A percentile compares a stretch with the other conserved stretches of the same genome.
These are phyloP conservation scores for Pseudogymnoascus sp. DNA, from an alignment of 2,329 filamentous ascomycete genomes.

Conservation along the genomic window DNA sequence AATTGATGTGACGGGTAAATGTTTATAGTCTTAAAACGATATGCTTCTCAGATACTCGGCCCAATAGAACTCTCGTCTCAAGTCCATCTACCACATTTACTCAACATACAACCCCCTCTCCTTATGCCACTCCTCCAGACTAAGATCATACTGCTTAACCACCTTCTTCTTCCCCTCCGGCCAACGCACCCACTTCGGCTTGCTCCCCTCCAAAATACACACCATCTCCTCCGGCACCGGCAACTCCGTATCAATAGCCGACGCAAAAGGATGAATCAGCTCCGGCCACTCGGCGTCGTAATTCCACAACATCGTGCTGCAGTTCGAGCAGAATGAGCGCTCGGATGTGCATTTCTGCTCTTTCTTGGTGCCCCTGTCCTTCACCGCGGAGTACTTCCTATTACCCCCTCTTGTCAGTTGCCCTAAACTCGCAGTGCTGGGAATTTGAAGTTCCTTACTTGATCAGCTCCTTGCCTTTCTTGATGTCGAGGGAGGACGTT, in stretches of 20 bases:
- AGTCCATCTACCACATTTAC: neutral
- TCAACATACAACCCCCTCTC: slow-evolving; percentile 26
- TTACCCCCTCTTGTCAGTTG: neutral
- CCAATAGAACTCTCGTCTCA: neutral
- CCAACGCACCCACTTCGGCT: slow-evolving; percentile 38
- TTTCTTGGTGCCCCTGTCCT: slow-evolving; percentile 33
- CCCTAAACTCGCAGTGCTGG: no score
- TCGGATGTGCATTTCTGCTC: slow-evolving; percentile 34
- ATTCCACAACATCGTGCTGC: slow-evolving; percentile 39
- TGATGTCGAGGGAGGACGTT: slow-evolving; percentile 33
- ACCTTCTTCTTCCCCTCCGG: slow-evolving; percentile 39
- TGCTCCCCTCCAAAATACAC: slow-evolving; percentile 36
- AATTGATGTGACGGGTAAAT: neutral
- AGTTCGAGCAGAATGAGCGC: slow-evolving; percentile 39
- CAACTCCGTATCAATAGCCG: slow-evolving; percentile 39
- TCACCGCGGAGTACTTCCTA: slow-evolving; percentile 38
- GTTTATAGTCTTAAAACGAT: no score
- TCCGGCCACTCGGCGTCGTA: slow-evolving; percentile 40
- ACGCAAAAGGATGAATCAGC: slow-evolving; percentile 40
- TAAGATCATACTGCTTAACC: slow-evolving; percentile 32
- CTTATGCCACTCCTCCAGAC: slow-evolving; percentile 40
- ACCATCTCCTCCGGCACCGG: slow-evolving; percentile 38
- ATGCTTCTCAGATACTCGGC: no score
- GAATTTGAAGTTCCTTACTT: slow-evolving; percentile 28
- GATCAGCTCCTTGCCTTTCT: slow-evolving; percentile 35